Percentiles rank a stretch among this genome's conserved stretches.
Evolutionary conservation across 2,329 filamentous ascomycete species (phyloP).

Genomic region (Fusarium pilosicola): DNA sequence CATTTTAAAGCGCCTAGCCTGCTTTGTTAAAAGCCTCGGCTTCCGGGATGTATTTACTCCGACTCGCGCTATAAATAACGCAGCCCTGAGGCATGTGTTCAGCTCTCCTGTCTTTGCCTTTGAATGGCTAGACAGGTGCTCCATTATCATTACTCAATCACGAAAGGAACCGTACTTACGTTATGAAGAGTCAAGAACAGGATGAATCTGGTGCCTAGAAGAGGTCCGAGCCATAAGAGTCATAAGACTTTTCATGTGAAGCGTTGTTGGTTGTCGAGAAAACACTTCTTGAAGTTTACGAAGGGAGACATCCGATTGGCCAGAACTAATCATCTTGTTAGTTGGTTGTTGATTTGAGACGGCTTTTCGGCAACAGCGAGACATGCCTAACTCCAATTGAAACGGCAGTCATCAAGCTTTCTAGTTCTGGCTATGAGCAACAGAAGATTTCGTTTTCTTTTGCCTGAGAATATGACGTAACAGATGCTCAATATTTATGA

Average conservation of each 20-base stretch:
- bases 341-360: accelerated
- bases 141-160: neutral
- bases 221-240: accelerated
- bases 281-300: neutral
- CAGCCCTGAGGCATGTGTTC: accelerated
- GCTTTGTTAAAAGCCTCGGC: neutral
- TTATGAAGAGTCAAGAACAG: neutral
- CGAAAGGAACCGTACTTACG: accelerated
- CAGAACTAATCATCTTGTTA: neutral
- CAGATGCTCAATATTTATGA: accelerated
- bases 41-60: accelerated
- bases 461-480: accelerated
- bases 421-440: accelerated
- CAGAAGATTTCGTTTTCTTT: too few species aligned
- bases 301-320: neutral
- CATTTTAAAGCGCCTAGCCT: too few species aligned
- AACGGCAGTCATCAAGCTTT: neutral
- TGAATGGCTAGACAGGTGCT: neutral
- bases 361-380: neutral
- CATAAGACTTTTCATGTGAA: accelerated
- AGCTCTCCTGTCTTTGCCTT: neutral
- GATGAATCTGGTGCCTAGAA: accelerated
- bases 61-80: neutral
- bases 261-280: neutral
- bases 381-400: neutral